Percentiles rank a stretch among this genome's conserved stretches.
Conservation (phyloP, 2,329 filamentous ascomycete genomes). For the Thelonectria discophora region DNA sequence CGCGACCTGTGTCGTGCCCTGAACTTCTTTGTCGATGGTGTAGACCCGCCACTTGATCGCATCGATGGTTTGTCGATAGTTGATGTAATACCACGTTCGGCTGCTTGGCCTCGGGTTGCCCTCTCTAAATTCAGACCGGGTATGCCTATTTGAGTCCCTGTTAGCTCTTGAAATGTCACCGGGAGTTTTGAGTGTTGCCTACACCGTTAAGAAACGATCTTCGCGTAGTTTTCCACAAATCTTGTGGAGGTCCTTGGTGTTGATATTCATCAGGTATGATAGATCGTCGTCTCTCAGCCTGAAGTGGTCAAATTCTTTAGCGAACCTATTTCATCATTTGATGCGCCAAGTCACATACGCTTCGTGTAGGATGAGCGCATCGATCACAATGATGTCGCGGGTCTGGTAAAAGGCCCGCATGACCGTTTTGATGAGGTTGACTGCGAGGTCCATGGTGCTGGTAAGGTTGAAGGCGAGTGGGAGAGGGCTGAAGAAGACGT, state of each 20-base stretch:
- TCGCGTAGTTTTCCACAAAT: constrained; percentile 86
- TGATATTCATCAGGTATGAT: constrained; percentile 85
- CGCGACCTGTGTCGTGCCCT: constrained; percentile 80
- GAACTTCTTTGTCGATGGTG: constrained; percentile 86
- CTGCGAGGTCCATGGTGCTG: constrained; percentile 61
- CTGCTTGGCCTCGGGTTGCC: constrained; percentile 84
- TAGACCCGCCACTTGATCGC: constrained; percentile 95
- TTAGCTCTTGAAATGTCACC: constrained; percentile 49
- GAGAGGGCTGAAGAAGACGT: constrained; percentile 2
- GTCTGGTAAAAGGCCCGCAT: constrained; percentile 88
- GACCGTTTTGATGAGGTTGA: constrained; percentile 85
- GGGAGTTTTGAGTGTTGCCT: constrained; percentile 47
- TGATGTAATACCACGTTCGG: constrained; percentile 96
- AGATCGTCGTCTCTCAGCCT: constrained; percentile 89
- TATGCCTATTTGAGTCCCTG: constrained; percentile 62
- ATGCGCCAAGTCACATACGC: constrained; percentile 60
- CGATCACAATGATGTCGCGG: constrained; percentile 83
- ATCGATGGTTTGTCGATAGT: constrained; percentile 93
- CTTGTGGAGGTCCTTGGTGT: constrained; percentile 91
- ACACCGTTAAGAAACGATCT: constrained; percentile 85
- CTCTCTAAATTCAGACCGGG: constrained; percentile 76
- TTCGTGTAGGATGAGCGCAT: constrained; percentile 86
- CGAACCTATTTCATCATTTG: constrained; percentile 47
- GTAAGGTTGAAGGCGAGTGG: constrained; percentile 9
- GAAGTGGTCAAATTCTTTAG: constrained; percentile 72